Base-by-base conservation (phyloP, 2,329 filamentous ascomycete genomes). In the Emergomyces africanus region DNA sequence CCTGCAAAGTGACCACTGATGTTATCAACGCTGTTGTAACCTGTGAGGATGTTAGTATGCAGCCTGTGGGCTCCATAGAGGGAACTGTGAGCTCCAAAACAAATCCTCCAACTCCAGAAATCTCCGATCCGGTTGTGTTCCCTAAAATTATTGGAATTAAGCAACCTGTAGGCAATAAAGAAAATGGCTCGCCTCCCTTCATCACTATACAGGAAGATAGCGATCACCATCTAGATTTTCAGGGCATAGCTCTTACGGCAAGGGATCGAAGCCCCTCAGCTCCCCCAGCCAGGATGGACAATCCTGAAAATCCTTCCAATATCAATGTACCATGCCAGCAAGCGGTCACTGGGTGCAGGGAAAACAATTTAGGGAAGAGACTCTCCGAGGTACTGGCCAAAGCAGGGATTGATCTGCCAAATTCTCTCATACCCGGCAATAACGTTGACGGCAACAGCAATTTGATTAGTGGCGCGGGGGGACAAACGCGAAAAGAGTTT, bases 331-430 rank as follows among this genome's bases (percentile, higher is more conserved):
- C 23, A 14, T 23, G 5, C 9, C 15, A 33, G 18, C 5, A 14
- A n/a, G n/a, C 15, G 3, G 37, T 9, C 37, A 9, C 15, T 28
- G 51, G 56, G 41, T 12, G 30, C 28, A 28, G 10, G 28, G 44
- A 35, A 30, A 42, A 41, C 12, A 51, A 23, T 20, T 48, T 60
- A 30, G 62, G 57, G 14, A 59, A 58, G 54, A 60, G 55, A 30
- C 57, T 61, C 14, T 37, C 58, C 20, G 33, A 41, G 8, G 37
- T 53, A 5, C 25, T 61, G 2, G 57, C 41, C 20, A 59, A 44
- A 54, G 55, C 57, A 15, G 60, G 57, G 14, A 57, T 61, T 20
- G 28, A 54, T 15, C n/a, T 41, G 23, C 18, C 39, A 30, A 20
- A 54, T 18, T 18, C 42, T 50, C 20, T 42, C 25, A 23, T 42